Base-by-base conservation (phyloP, 1,139 yeast species). In the Debaryomyces sp. region DNA sequence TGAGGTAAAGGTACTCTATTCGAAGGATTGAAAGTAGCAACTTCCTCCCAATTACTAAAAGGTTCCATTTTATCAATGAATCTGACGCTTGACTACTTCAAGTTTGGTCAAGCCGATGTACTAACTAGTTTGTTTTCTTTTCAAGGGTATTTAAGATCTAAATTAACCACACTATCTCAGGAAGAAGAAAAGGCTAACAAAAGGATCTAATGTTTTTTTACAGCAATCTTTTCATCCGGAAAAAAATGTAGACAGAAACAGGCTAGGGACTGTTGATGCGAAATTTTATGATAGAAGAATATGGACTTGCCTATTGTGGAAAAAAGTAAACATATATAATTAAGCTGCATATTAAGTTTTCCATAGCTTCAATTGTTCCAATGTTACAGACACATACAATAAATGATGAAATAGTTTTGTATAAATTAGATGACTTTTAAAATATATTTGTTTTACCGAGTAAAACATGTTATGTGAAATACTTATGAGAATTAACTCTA, bases 31-130 rank as follows among this genome's bases (percentile, higher is more conserved):
- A 46, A 38, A 27, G 36, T 41, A 29, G 45, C 39, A 41, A 54
- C 48, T 39, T 66, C 61, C 54, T 60, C 67, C 77, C 81, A 66
- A 54, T 67, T 63, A 55, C 71, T 57, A 70, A 73, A 67, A 58
- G 67, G 60, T 52, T 67, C 68, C 71, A 63, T 62, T 15, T n/a
- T 46, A 41, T 37, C 40, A 39, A 23, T 37, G 33, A 34, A 43
- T 43, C 42, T 10, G 21, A 26, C 22, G 29, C 27, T 43, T 18
- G 36, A 27, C 13, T 29, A 27, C 26, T 40, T 40, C 43, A 23
- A 32, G 33, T 30, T 27, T 29, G 22, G 17, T 41, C 37, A 41
- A 30, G 36, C 26, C 21, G 7, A 6, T 41, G 36, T 23, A 17
- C 13, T 22, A 17, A 41, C 33, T 21, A 30, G 7, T 30, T 29